Evolutionary conservation across 2,329 filamentous ascomycete genomes (phyloP).

Genomic region (Furcasterigmium sp.): DNA sequence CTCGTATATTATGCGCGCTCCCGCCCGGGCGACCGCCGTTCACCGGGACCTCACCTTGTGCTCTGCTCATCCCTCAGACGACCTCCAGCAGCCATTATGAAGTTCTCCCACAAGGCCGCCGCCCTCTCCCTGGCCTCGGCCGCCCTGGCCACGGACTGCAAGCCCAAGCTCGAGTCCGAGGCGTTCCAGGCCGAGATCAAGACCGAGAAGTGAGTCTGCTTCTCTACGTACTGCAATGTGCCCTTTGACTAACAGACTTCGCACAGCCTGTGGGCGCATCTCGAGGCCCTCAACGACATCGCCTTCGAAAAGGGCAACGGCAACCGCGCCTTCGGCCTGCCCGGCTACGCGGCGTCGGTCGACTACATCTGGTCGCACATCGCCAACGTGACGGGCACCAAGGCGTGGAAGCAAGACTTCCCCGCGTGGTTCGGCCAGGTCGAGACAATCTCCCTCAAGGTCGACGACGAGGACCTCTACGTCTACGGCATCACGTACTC

Average conservation of each 20-base stretch:
- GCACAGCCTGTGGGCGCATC: slow-evolving; percentile 36
- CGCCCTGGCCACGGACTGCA: slow-evolving; percentile 7
- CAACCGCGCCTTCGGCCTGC: slow-evolving; percentile 47
- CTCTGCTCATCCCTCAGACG: not conserved
- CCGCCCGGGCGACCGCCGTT: not conserved
- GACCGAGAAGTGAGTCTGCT: slow-evolving; percentile 9
- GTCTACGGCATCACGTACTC: slow-evolving; percentile 36
- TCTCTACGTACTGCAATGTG: not conserved
- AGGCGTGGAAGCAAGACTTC: slow-evolving; percentile 43
- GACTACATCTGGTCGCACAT: slow-evolving; percentile 43
- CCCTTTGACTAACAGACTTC: not conserved
- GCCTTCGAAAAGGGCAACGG: slow-evolving; percentile 39
- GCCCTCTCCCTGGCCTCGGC: slow-evolving; percentile 2
- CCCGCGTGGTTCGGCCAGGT: slow-evolving; percentile 23
- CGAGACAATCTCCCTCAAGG: slow-evolving; percentile 7
- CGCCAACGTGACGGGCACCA: slow-evolving; percentile 28
- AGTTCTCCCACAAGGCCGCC: slow-evolving; percentile 7
- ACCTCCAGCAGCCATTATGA: slow-evolving; percentile 5
- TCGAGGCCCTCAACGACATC: slow-evolving; percentile 39
- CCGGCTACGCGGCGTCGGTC: slow-evolving; percentile 42
- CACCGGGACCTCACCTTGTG: not conserved
- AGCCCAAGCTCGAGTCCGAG: slow-evolving; percentile 12
- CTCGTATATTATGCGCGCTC: too few species aligned
- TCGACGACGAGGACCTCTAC: slow-evolving; percentile 19
- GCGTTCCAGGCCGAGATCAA: slow-evolving; percentile 10